Base-by-base conservation (phyloP, 164 flowering plant species). In the Vitis cinerea region DNA sequence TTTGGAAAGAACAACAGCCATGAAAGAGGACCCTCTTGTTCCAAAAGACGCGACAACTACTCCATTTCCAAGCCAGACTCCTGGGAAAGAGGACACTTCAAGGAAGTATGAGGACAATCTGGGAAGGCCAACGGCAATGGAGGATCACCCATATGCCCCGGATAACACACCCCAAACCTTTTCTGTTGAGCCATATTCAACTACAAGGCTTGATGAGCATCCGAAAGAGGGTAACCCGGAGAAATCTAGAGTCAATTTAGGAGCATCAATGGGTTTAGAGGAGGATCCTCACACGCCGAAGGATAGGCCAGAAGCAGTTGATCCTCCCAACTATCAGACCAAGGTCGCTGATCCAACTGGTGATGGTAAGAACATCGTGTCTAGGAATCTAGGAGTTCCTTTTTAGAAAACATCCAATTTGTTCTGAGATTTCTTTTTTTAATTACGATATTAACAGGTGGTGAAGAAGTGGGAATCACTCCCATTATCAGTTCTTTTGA, bases 321-420 rank as follows among this genome's bases (percentile, higher is more conserved):
- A n/a, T 47, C 74, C 83, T 8, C 65, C 78, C 1, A 84, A 81
- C 54, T 80, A 80, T 68, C 72, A 79, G 76, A 29, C 79, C 60
- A 84, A 84, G 74, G 82, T 77, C 47, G 56, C 70, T 27, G 80
- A 86, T 74, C 85, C 86, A 16, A 71, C 83, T 2, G 77, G 80
- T 7, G 48, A 61, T n/a, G 82, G 87, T 83, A 69, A 66, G 58
- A 8, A 11, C 12, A 48, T 12, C 16, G 17, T 54, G 4, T 10
- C 7, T 31, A 63, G 0, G 29, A 54, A 19, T 14, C 10, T 55
- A 3, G 6, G 27, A 67, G 8, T 50, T 16, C 37, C 4, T 3
- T 8, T 23, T 11, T 47, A 31, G 3, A 12, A 5, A 59, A 8
- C 16, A n/a, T 59, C 17, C 29, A 60, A 57, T 12, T 12, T 53